Conservation (phyloP, 164 flowering plant species). For the Nelumbo lutea region DNA sequence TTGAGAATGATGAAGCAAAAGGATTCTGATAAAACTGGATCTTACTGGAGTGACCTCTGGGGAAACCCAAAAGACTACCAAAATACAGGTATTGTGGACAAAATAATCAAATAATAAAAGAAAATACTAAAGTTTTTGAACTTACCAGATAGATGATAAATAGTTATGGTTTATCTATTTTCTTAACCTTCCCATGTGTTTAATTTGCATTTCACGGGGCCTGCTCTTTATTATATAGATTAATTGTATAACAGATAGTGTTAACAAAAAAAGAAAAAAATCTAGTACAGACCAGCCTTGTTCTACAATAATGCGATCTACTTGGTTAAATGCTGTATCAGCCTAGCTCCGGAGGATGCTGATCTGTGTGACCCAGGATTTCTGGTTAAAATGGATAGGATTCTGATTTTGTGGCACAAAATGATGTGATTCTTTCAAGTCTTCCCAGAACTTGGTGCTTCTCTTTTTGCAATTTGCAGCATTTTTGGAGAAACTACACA, state of each 20-base stretch:
- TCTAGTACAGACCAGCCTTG: too few species aligned
- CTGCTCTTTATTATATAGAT: too few species aligned
- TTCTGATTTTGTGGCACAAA: too few species aligned
- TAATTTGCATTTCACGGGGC: not conserved
- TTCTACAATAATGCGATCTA: too few species aligned
- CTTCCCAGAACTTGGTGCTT: not conserved
- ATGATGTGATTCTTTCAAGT: too few species aligned
- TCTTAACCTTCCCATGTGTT: not conserved
- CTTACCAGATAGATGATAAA: not conserved
- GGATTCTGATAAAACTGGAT: constrained; percentile 36
- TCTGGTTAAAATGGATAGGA: too few species aligned
- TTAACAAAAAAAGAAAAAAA: too few species aligned
- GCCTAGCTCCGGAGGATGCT: too few species aligned
- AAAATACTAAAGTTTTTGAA: not conserved
- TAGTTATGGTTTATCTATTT: not conserved
- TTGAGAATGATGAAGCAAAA: constrained; percentile 62
- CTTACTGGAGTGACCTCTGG: constrained; percentile 83
- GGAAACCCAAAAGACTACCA: constrained; percentile 46
- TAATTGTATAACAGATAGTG: too few species aligned
- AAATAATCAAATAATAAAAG: not conserved
- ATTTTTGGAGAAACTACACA: not conserved
- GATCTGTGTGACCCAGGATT: too few species aligned
- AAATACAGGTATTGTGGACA: constrained; percentile 46
- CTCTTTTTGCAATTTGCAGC: not conserved
- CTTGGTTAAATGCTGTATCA: too few species aligned